Conservation (phyloP, 2,329 filamentous ascomycete genomes). For the Aspergillus sp. region DNA sequence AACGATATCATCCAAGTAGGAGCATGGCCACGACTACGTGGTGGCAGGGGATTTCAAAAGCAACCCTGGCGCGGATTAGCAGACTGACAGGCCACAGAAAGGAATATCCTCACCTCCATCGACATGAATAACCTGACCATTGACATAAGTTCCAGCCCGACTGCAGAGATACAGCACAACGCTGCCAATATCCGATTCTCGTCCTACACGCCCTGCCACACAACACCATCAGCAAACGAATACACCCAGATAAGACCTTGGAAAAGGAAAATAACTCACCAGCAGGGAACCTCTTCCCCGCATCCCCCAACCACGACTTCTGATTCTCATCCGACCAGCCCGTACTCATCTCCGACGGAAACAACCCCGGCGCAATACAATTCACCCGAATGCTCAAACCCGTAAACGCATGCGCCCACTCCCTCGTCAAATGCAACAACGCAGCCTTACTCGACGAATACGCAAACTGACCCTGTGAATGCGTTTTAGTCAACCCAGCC, state of each 20-base stretch:
- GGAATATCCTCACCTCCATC: constrained; percentile 14
- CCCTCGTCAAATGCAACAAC: constrained; percentile 50
- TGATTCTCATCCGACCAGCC: constrained; percentile 48
- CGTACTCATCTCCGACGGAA: constrained; percentile 56
- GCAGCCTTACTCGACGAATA: constrained; percentile 49
- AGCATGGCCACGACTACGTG: background rate
- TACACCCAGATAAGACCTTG: background rate
- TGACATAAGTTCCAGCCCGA: constrained; percentile 43
- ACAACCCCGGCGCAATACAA: constrained; percentile 53
- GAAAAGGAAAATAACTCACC: constrained; percentile 21
- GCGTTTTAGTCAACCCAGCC: constrained; percentile 48
- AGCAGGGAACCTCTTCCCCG: constrained; percentile 46
- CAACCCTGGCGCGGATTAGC: constrained; percentile 1
- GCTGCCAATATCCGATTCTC: constrained; percentile 56
- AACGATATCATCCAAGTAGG: background rate
- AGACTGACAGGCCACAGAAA: background rate
- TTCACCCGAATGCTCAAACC: constrained; percentile 55
- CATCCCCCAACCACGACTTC: constrained; percentile 52
- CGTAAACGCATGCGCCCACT: constrained; percentile 52
- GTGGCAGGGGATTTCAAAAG: constrained; percentile 4
- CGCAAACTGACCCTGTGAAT: constrained; percentile 47
- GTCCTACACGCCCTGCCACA: constrained; percentile 41
- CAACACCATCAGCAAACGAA: background rate
- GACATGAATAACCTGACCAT: constrained; percentile 40
- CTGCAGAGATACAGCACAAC: constrained; percentile 50